Percentiles rank a stretch among this genome's conserved stretches.
Conservation (phyloP, 2,329 filamentous ascomycete species). For the Colletotrichum tanaceti region DNA sequence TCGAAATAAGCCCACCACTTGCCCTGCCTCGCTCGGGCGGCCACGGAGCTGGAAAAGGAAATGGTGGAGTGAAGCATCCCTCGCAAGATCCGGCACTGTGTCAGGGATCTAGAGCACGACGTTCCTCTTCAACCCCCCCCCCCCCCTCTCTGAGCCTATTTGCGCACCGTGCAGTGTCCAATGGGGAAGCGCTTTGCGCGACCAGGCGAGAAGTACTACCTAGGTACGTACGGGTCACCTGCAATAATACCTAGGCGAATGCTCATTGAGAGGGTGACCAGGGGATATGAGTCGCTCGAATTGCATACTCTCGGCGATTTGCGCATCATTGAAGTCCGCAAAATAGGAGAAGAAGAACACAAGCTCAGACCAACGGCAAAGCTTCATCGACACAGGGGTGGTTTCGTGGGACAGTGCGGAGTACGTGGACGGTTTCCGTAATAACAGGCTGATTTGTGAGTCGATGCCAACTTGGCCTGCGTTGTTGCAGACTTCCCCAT, state of each 20-base stretch:
- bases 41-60: slow-evolving; percentile 32
- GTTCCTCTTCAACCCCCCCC: slow-evolving; percentile 15
- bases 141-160: slow-evolving; percentile 6
- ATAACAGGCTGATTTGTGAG: background rate
- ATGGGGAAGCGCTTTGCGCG: slow-evolving; percentile 7
- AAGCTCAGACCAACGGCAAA: slow-evolving; percentile 30
- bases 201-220: slow-evolving; percentile 1
- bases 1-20: slow-evolving; percentile 3
- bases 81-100: slow-evolving; percentile 29
- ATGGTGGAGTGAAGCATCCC: slow-evolving; percentile 15
- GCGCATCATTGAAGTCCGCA: slow-evolving; percentile 7
- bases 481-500: slow-evolving; percentile 2
- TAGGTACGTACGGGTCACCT: slow-evolving; percentile 17
- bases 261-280: background rate
- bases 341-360: slow-evolving; percentile 11
- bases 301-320: slow-evolving; percentile 11
- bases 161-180: background rate
- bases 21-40: slow-evolving; percentile 10
- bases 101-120: slow-evolving; percentile 17
- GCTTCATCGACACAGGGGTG: slow-evolving; percentile 26
- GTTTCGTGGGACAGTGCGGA: background rate
- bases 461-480: slow-evolving; percentile 13
- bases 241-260: slow-evolving; percentile 18
- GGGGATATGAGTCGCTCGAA: slow-evolving; percentile 2
- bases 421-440: background rate